Evolutionary conservation across 176 grass and related monocot genomes (phyloP), one percentile per base, ranked within the genome.

Genomic region (Saccharum spontaneum): DNA sequence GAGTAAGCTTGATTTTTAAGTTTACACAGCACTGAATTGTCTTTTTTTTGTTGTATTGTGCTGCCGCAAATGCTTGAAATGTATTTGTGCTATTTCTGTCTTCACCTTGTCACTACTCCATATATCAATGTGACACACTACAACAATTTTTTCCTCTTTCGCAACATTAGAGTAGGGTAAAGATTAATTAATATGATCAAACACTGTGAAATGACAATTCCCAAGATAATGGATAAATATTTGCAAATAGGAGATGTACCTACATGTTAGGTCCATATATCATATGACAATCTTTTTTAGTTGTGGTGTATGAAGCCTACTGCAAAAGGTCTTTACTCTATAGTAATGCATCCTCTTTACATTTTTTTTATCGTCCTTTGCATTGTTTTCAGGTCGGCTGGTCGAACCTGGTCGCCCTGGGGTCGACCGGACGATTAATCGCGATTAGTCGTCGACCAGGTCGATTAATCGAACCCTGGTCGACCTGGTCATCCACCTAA

Each of bases 1-100:
- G 93, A 99, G 97, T 99, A 92, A 92, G 93, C 67, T 78, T 71
- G 70, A 69, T 48, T 45, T 69, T 67, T 17, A 5, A 60, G 9
- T 48, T 87, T 65, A 38, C 16, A 11, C 41, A 50, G 28, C 6
- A 26, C 16, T 74, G 5, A 6, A 82, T 75, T 69, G 18, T 38
- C 16, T 57, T n/a, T 75, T 14, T 16, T 18, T 7, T 15, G 31
- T 49, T 4, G 22, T 45, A 26, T 46, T 67, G 4, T 34, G 40
- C 57, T 0, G 7, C 3, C 4, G 0, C 23, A 18, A 78, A 67
- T 73, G 34, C 40, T 73, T 43, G 26, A 57, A 20, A 71, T 23
- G 45, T 12, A 45, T 44, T 3, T 20, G 12, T 17, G 10, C 61
- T 45, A 18, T 18, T 23, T 12, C 43, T 3, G 3, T 66, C 10